Evolutionary conservation across 768 basidiomycete species (phyloP).

Genomic region (Boletus bicolor): DNA sequence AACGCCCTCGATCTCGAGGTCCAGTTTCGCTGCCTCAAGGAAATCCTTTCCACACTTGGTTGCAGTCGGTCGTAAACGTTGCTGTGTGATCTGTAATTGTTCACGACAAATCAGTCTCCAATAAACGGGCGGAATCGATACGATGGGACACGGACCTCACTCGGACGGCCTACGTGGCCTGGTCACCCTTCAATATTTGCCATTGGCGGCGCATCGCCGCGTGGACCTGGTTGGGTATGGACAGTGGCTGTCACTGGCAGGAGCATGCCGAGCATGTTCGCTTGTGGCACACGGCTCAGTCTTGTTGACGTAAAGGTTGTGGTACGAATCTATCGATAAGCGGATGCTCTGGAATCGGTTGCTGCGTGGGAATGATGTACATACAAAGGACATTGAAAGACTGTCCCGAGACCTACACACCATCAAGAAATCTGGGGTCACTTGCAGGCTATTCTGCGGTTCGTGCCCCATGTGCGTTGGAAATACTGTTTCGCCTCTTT

Average conservation of each 20-base stretch:
- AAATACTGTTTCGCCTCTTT: constrained; percentile 1
- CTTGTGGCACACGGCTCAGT: too few relatives aligned
- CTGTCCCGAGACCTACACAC: constrained; percentile 37
- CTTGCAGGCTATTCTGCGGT: constrained; percentile 37
- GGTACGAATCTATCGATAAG: too few relatives aligned
- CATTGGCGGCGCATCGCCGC: constrained; percentile 44
- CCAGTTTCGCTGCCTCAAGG: constrained; percentile 35
- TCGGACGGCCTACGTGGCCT: constrained; percentile 33
- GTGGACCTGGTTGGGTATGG: constrained; percentile 42
- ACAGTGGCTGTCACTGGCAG: constrained; percentile 22
- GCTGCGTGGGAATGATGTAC: too few relatives aligned
- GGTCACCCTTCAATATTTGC: constrained; percentile 44
- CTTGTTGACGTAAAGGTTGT: too few relatives aligned
- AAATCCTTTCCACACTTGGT: constrained; percentile 45
- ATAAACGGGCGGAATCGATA: not conserved
- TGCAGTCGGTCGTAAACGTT: constrained; percentile 45
- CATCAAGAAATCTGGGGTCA: constrained; percentile 59
- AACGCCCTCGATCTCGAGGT: constrained; percentile 42
- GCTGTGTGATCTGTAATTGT: constrained; percentile 39
- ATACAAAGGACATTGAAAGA: too few relatives aligned
- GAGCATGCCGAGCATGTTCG: too few relatives aligned
- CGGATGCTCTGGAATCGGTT: too few relatives aligned
- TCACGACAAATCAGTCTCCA: constrained; percentile 3
- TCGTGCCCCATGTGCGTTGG: constrained; percentile 35
- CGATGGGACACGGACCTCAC: constrained; percentile 29